phyloP scores from a whole-genome alignment of 2,329 filamentous ascomycete species.

The Microsporum canis region DNA sequence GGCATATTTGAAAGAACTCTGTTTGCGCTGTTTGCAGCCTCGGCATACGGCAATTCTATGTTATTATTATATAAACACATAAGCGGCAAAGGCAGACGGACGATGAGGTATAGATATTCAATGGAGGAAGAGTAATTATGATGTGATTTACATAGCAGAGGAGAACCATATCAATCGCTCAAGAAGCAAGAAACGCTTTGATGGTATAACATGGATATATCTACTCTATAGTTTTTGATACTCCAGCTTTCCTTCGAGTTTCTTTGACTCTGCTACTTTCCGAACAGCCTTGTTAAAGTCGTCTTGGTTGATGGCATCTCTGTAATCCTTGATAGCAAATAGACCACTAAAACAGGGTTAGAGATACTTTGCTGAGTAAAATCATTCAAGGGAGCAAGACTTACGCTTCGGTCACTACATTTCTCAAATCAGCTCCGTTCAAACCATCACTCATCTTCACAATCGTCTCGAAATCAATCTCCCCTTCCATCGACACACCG shows the following conservation, averaged over 20 bases:
- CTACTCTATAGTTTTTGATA: conserved; percentile 75
- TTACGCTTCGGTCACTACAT: conserved; percentile 97
- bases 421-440: conserved; percentile 93
- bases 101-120: background rate
- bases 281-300: conserved; percentile 99
- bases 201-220: conserved; percentile 1
- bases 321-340: conserved; percentile 96
- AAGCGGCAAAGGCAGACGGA: background rate
- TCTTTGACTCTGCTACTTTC: conserved; percentile 96
- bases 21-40: conserved; percentile 2
- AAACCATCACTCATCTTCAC: conserved; percentile 99
- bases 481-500: conserved; percentile 77
- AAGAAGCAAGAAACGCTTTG: conserved; percentile 3
- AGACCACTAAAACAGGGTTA: conserved; percentile 52
- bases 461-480: conserved; percentile 97
- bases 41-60: background rate
- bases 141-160: background rate
- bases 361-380: background rate
- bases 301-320: conserved; percentile 92
- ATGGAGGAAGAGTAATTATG: background rate
- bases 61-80: background rate
- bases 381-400: conserved; percentile 30
- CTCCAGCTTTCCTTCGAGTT: conserved; percentile 94
- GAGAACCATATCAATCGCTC: background rate
- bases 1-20: background rate